These are phyloP conservation scores for Bryoglossum gracile DNA, from an alignment of 495 filamentous ascomycete species.

Conservation along the genomic window DNA sequence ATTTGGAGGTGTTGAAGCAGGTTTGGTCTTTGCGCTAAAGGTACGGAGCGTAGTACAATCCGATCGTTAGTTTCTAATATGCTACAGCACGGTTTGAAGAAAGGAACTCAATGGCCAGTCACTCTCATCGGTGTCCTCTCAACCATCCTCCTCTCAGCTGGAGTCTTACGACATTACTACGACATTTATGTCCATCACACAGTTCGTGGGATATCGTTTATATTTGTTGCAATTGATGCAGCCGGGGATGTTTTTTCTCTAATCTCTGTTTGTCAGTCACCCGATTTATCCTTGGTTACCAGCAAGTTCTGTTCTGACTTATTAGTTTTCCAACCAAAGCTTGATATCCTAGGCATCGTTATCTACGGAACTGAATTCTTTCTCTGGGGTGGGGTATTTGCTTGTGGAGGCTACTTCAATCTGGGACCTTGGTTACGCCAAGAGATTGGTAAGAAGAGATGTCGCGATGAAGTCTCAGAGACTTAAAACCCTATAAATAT, in stretches of 20 bases:
- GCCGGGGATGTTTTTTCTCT: constrained; percentile 56
- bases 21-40: constrained; percentile 43
- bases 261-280: constrained; percentile 38
- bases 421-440: constrained; percentile 43
- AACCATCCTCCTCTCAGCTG: constrained; percentile 48
- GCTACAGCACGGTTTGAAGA: constrained; percentile 18
- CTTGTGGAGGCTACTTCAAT: constrained; percentile 52
- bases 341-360: constrained; percentile 51
- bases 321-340: constrained; percentile 46
- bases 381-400: constrained; percentile 57
- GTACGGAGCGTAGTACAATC: constrained; percentile 18
- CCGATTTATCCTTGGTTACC: background rate
- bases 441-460: constrained; percentile 14
- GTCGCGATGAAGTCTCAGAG: no score
- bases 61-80: no score
- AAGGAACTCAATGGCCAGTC: constrained; percentile 40
- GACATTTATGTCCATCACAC: constrained; percentile 52
- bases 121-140: constrained; percentile 56
- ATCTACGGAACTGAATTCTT: constrained; percentile 55
- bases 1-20: constrained; percentile 45
- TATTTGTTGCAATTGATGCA: constrained; percentile 59
- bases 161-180: constrained; percentile 42
- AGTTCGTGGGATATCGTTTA: constrained; percentile 57
- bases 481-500: no score
- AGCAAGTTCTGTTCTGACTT: background rate